Evolutionary conservation across 208 protist species (phyloP).

Genomic region (Zelonia costaricensis): DNA sequence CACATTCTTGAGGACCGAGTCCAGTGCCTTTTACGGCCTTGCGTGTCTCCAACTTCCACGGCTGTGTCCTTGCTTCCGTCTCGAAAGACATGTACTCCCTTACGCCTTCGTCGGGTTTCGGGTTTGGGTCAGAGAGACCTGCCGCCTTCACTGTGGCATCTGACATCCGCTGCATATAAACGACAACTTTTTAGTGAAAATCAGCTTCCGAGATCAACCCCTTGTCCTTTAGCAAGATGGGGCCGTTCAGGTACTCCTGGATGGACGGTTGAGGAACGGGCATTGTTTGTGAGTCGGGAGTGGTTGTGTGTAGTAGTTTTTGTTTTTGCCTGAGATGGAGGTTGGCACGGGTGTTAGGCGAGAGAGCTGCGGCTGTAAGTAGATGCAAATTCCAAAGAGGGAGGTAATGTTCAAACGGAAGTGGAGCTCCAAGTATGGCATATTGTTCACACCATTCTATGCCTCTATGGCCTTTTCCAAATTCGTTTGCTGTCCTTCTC

Average conservation of each 20-base stretch:
- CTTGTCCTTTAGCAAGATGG: background rate
- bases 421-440: background rate
- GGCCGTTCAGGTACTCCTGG: background rate
- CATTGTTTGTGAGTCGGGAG: background rate
- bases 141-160: background rate
- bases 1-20: background rate
- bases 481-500: background rate
- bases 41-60: background rate
- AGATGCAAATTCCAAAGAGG: background rate
- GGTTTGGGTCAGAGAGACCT: background rate
- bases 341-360: background rate
- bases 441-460: background rate
- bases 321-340: background rate
- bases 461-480: background rate
- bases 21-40: background rate
- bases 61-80: background rate
- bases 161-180: background rate
- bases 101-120: background rate
- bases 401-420: background rate
- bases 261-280: background rate
- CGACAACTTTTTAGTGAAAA: background rate
- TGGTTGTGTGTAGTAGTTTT: background rate
- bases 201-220: background rate
- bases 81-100: background rate
- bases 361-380: background rate